Percentiles rank a stretch among this genome's conserved stretches.
Evolutionary conservation across 768 basidiomycete genomes (phyloP).

Genomic region (Sistotremastrum suecicum): DNA sequence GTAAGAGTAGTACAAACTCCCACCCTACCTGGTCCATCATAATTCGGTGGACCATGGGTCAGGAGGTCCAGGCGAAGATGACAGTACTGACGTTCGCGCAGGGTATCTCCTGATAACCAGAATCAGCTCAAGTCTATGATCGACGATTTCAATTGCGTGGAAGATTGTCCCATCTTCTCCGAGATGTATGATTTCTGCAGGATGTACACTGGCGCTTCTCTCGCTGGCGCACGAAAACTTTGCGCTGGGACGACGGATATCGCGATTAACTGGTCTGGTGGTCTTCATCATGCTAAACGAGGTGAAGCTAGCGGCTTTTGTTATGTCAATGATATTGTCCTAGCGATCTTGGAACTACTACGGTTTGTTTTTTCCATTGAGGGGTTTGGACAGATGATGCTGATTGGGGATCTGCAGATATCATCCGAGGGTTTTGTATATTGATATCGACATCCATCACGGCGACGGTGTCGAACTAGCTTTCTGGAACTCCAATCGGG

Average conservation of each 20-base stretch:
- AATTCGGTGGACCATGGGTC: neutral
- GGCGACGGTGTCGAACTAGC: slow-evolving; percentile 97
- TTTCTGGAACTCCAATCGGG: slow-evolving; percentile 95
- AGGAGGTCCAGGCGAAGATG: too few relatives aligned
- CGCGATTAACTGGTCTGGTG: slow-evolving; percentile 98
- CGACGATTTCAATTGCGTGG: slow-evolving; percentile 85
- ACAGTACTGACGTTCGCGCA: slow-evolving; percentile 15
- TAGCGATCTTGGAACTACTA: slow-evolving; percentile 85
- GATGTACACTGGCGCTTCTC: slow-evolving; percentile 85
- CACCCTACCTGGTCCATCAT: neutral
- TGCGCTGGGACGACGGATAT: slow-evolving; percentile 81
- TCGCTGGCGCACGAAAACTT: slow-evolving; percentile 84
- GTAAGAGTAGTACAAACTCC: slow-evolving; percentile 27
- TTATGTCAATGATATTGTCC: slow-evolving; percentile 93
- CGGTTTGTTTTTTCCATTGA: slow-evolving; percentile 31
- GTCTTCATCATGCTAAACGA: slow-evolving; percentile 95
- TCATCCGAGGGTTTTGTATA: slow-evolving; percentile 89
- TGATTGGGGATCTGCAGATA: slow-evolving; percentile 34
- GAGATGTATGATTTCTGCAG: slow-evolving; percentile 92
- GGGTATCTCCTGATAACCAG: slow-evolving; percentile 71
- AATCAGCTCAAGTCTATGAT: slow-evolving; percentile 61
- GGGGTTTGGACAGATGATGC: neutral
- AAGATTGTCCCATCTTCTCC: slow-evolving; percentile 93
- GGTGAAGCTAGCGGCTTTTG: slow-evolving; percentile 98
- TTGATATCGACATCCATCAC: slow-evolving; percentile 99